A percentile compares a stretch with the other conserved stretches of the same genome.
Evolutionary conservation across 306 rosid species (phyloP).

Genomic region (Cucumis sativus): Cucumber_9930_V3 NC_026658.2:23501501-23502000

Average conservation of each 20-base stretch:
- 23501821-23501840: no score
- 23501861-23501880: no score
- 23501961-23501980: not conserved
- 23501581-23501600: slow-evolving; percentile 74
- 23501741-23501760: no score
- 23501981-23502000: not conserved
- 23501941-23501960: not conserved
- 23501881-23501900: no score
- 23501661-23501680: not conserved
- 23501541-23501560: slow-evolving; percentile 40
- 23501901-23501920: no score
- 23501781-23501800: no score
- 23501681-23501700: not conserved
- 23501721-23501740: no score
- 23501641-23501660: not conserved
- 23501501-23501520: slow-evolving; percentile 40
- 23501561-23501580: slow-evolving; percentile 26
- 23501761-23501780: no score
- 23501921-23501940: not conserved
- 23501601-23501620: slow-evolving; percentile 24
- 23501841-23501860: no score
- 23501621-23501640: slow-evolving; percentile 11
- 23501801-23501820: no score
- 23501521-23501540: slow-evolving; percentile 71
- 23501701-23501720: not conserved